These are phyloP conservation scores for Albugo laibachii DNA, from an alignment of 352 stramenopile species.

Conservation along the genomic window DNA sequence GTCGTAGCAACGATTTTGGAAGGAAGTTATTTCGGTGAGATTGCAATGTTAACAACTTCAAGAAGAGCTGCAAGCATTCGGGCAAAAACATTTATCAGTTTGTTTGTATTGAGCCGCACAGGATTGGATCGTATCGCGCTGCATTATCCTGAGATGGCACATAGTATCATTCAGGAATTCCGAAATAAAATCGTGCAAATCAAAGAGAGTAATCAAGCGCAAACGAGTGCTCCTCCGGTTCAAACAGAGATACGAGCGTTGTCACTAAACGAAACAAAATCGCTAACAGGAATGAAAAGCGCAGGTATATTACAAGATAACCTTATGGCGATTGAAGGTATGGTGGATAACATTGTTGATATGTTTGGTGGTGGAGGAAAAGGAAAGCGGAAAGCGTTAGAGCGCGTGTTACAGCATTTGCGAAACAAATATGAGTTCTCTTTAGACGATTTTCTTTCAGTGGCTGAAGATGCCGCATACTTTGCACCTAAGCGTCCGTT, in stretches of 20 bases:
- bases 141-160: slow-evolving; percentile 66
- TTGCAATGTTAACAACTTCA: slow-evolving; percentile 61
- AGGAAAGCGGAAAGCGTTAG: slow-evolving; percentile 45
- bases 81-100: slow-evolving; percentile 57
- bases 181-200: slow-evolving; percentile 66
- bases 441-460: slow-evolving; percentile 40
- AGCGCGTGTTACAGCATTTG: slow-evolving; percentile 53
- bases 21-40: slow-evolving; percentile 64
- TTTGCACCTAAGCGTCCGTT: too few relatives aligned
- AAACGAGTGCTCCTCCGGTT: slow-evolving; percentile 14
- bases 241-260: slow-evolving; percentile 13
- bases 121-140: slow-evolving; percentile 47
- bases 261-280: too few relatives aligned
- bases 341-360: slow-evolving; percentile 27
- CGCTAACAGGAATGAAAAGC: not conserved
- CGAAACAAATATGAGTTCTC: slow-evolving; percentile 66
- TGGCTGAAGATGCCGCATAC: slow-evolving; percentile 19
- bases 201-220: slow-evolving; percentile 22
- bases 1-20: slow-evolving; percentile 41
- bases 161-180: slow-evolving; percentile 52
- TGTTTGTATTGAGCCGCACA: slow-evolving; percentile 53
- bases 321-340: slow-evolving; percentile 28
- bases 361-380: slow-evolving; percentile 54
- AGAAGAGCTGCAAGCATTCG: slow-evolving; percentile 61
- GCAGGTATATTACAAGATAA: slow-evolving; percentile 23